Conservation (phyloP, 2,329 filamentous ascomycete genomes). For the Podosphaera xanthii region DNA sequence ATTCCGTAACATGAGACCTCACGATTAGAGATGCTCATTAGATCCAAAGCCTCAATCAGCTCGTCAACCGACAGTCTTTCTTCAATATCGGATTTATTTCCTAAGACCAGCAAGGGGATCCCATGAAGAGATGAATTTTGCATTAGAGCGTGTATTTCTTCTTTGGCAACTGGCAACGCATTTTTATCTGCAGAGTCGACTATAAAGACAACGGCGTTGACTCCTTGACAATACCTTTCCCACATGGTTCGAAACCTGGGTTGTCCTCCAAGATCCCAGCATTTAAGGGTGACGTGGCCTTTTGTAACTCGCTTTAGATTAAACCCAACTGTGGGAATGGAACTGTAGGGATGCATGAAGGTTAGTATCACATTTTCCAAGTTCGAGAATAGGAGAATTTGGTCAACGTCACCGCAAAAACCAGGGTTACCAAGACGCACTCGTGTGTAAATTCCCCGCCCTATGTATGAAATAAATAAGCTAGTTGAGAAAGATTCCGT, state of each 20-base stretch:
- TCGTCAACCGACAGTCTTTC: constrained; percentile 83
- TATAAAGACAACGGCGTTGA: constrained; percentile 96
- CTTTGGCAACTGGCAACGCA: constrained; percentile 62
- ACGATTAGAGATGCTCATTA: constrained; percentile 71
- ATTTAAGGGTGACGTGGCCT: constrained; percentile 94
- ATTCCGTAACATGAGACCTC: constrained; percentile 98
- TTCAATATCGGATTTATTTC: constrained; percentile 92
- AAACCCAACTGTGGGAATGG: constrained; percentile 94
- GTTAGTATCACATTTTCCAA: not conserved
- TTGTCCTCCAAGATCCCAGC: constrained; percentile 95
- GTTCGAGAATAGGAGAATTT: not conserved
- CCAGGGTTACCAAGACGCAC: constrained; percentile 36
- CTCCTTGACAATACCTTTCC: constrained; percentile 94
- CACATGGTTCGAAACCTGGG: constrained; percentile 96
- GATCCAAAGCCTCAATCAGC: constrained; percentile 74
- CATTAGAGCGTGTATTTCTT: constrained; percentile 79
- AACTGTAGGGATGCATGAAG: constrained; percentile 33
- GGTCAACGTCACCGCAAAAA: not conserved
- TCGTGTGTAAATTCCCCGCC: constrained; percentile 97
- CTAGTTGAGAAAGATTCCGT: not conserved
- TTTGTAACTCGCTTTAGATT: constrained; percentile 98
- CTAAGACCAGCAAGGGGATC: constrained; percentile 81
- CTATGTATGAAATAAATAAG: constrained; percentile 24
- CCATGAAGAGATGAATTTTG: constrained; percentile 63
- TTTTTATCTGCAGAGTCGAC: constrained; percentile 80